Evolutionary conservation across 768 basidiomycete species (phyloP).

Genomic region (Panus rudis): DNA sequence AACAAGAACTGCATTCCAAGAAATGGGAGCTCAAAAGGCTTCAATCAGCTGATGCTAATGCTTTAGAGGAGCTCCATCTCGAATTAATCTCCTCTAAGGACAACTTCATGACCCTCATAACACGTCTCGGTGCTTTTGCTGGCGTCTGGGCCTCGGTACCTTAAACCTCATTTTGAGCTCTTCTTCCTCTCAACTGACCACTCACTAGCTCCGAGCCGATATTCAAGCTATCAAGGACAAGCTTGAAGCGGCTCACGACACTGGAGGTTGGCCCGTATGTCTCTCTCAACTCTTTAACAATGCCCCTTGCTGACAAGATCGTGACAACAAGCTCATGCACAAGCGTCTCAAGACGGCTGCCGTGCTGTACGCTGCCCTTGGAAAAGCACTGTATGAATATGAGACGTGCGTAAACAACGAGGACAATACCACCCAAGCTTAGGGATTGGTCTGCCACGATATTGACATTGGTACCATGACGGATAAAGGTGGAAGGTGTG

Average conservation of each 20-base stretch:
- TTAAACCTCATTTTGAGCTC: too few relatives aligned
- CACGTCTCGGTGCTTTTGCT: neutral
- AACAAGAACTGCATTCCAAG: too few relatives aligned
- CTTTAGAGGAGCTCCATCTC: neutral
- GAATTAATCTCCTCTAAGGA: neutral
- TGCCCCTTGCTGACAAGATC: neutral
- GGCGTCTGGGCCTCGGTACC: neutral
- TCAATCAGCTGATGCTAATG: too few relatives aligned
- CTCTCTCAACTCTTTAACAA: neutral
- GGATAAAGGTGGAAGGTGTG: too few relatives aligned
- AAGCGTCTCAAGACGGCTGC: neutral
- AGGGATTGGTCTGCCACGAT: too few relatives aligned
- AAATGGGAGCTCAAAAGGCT: too few relatives aligned
- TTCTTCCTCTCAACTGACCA: too few relatives aligned
- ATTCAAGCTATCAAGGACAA: constrained; percentile 1
- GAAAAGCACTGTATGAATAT: neutral
- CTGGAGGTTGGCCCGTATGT: neutral
- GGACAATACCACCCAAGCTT: too few relatives aligned
- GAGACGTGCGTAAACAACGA: neutral
- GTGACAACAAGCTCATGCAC: neutral
- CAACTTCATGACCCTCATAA: neutral
- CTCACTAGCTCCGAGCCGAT: neutral
- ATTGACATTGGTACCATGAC: too few relatives aligned
- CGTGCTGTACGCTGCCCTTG: neutral
- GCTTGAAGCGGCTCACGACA: neutral